These are phyloP conservation scores for Trichosanthes truncata DNA, from an alignment of 306 rosid genomes.

Conservation along the genomic window DNA sequence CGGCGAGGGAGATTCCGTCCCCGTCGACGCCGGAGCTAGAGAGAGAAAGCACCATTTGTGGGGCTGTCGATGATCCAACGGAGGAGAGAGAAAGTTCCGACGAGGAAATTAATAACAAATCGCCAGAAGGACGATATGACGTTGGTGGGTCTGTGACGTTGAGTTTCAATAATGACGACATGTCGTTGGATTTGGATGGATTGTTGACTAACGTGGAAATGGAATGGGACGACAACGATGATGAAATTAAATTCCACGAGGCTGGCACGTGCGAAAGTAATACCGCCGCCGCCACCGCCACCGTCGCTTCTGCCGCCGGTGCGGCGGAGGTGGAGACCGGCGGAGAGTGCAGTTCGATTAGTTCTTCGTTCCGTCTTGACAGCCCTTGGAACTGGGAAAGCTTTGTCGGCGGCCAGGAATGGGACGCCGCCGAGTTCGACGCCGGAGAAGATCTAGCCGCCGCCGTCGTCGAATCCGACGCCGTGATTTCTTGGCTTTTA, in stretches of 20 bases:
- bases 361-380: neutral
- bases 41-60: slow-evolving; percentile 8
- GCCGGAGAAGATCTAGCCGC: neutral
- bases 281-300: neutral
- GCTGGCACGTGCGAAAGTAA: neutral
- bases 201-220: slow-evolving; percentile 1
- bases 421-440: slow-evolving; percentile 18
- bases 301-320: slow-evolving; percentile 13
- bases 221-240: slow-evolving; percentile 12
- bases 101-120: neutral
- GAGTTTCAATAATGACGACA: slow-evolving; percentile 12
- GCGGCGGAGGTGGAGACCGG: neutral
- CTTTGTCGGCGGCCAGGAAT: neutral
- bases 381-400: slow-evolving; percentile 6
- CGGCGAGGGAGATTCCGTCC: neutral
- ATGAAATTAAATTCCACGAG: neutral
- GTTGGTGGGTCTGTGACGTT: slow-evolving; percentile 13
- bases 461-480: neutral
- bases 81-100: slow-evolving; percentile 9
- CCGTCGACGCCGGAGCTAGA: slow-evolving; percentile 23
- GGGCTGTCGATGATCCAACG: neutral
- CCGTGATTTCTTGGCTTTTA: slow-evolving; percentile 8
- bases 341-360: neutral
- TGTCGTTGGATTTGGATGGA: slow-evolving; percentile 2
- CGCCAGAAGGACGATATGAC: neutral